Conservation (phyloP, 2,329 filamentous ascomycete genomes). For the Colletotrichum brevisporum region DNA sequence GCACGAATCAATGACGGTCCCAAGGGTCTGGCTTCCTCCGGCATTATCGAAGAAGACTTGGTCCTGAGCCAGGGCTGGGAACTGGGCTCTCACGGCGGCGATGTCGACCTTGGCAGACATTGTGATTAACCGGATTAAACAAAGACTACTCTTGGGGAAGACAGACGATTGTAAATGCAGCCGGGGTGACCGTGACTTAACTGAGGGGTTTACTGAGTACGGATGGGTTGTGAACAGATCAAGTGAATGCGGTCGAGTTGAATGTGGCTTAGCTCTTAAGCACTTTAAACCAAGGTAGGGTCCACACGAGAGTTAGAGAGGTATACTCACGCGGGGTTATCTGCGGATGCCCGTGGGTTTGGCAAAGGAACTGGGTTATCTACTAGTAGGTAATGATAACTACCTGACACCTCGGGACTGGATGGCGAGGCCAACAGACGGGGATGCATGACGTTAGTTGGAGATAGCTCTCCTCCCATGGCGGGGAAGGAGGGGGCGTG, state of each 20-base stretch:
- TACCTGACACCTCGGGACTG: not conserved
- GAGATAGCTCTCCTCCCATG: conserved; percentile 5
- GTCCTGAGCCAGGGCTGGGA: conserved; percentile 76
- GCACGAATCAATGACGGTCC: conserved; percentile 76
- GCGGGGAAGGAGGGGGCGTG: conserved; percentile 25
- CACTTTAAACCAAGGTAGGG: not conserved
- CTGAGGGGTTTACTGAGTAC: too few relatives aligned
- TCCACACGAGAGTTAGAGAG: too few relatives aligned
- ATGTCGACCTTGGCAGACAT: conserved; percentile 57
- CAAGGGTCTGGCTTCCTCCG: conserved; percentile 80
- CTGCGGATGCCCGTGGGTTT: not conserved
- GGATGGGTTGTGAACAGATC: too few relatives aligned
- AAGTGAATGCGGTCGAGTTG: too few relatives aligned
- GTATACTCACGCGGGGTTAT: conserved; percentile 8
- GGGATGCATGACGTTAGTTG: conserved; percentile 31
- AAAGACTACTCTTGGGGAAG: too few relatives aligned
- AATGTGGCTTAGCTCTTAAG: not conserved
- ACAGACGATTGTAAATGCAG: too few relatives aligned
- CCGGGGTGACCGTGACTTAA: too few relatives aligned
- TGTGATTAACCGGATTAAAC: not conserved
- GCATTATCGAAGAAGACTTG: conserved; percentile 86
- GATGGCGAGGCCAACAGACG: conserved; percentile 15
- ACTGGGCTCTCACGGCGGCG: conserved; percentile 68
- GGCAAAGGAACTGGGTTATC: conserved; percentile 9
- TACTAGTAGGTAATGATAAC: too few relatives aligned